Evolutionary conservation across 1,284 basidiomycete species (phyloP).

Genomic region (Ganoderma leucocontextum): DNA sequence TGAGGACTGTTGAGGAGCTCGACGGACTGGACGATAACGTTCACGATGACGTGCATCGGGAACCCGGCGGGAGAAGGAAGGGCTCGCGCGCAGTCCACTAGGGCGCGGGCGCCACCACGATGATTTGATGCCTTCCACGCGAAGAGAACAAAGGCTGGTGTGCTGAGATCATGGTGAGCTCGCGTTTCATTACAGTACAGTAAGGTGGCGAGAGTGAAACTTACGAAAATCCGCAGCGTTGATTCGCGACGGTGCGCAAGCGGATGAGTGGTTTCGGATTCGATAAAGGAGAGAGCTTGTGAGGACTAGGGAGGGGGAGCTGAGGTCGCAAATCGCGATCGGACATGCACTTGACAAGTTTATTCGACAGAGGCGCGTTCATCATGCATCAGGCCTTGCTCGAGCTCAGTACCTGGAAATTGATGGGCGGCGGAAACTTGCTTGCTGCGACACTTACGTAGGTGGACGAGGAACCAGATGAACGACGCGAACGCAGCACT

Average conservation of each 20-base stretch:
- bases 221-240: background rate
- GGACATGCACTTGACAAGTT: background rate
- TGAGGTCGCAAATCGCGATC: background rate
- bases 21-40: background rate
- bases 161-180: conserved; percentile 1
- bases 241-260: background rate
- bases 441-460: background rate
- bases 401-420: background rate
- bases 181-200: background rate
- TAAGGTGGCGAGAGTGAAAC: background rate
- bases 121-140: background rate
- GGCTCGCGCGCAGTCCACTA: background rate
- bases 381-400: background rate
- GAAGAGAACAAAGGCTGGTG: background rate
- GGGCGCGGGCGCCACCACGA: background rate
- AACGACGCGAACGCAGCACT: background rate
- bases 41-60: background rate
- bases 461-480: background rate
- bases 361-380: background rate
- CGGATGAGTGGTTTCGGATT: background rate
- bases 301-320: background rate
- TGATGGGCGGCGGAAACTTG: background rate
- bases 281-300: background rate
- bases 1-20: too few species aligned
- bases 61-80: background rate